Evolutionary conservation across 352 stramenopile genomes (phyloP), one percentile per base, ranked within the genome.

Genomic region (Pythium utonaiense): DNA sequence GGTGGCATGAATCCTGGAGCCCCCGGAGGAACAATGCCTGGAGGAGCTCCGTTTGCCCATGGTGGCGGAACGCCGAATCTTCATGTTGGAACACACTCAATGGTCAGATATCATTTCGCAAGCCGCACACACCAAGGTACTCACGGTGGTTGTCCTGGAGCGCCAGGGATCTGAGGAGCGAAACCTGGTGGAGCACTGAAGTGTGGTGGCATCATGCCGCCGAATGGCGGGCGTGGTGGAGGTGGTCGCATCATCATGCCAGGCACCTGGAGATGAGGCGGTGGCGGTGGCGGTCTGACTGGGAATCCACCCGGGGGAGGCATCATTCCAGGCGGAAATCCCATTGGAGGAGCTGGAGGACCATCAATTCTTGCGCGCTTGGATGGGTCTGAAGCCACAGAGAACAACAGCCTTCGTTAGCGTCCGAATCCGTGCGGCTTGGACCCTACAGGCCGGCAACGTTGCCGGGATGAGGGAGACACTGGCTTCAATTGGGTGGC

Each of bases 221-320:
- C 70, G 56, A 65, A 69, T 6, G 57, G 64, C 62, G 69, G 74
- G 8, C 60, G 62, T 2, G 66, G 66, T 10, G 64, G 67, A 19
- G 76, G 80, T 40, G 82, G 81, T 6, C 69, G 65, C 70, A 89
- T 85, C 3, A 84, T 68, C 63, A 81, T 78, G 3, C 70, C 69
- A 33, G 73, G 75, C 16, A 66, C 57, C 66, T 77, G 76, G 58
- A 78, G 74, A 61, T 79, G 67, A 7, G 69, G 67, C 5, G 69
- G 75, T 33, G 78, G 81, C 12, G 69, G 74, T 1, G 77, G 74
- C 2, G 64, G 67, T 28, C 40, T 25, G n/a, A 56, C 60, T 40
- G 80, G 69, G 59, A 88, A 85, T 2, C 54, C 40, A 27, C 70
- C 70, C 9, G 76, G 72, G 6, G 68, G 74, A 24, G 73, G 65